These are phyloP conservation scores for Candida xiaguanensis DNA, from an alignment of 805 yeast species.

Conservation along the genomic window DNA sequence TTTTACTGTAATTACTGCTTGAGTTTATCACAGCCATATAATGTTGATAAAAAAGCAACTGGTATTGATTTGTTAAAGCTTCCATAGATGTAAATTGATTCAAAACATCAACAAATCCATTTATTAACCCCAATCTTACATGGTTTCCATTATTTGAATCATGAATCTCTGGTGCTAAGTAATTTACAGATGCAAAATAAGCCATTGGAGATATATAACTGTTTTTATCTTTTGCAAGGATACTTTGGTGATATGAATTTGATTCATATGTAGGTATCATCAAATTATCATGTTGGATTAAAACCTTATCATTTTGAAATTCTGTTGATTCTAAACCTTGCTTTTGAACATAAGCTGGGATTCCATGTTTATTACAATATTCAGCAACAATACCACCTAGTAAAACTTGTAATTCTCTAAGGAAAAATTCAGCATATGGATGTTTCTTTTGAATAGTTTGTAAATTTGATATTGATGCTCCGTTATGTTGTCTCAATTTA, in stretches of 20 bases:
- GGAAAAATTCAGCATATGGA: constrained; percentile 19
- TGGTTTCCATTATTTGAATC: constrained; percentile 12
- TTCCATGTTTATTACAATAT: constrained; percentile 17
- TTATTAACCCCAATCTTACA: constrained; percentile 23
- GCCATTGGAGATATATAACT: constrained; percentile 36
- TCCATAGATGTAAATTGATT: constrained; percentile 22
- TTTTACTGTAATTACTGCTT: background rate
- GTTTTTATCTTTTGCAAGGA: constrained; percentile 30
- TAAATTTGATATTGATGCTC: constrained; percentile 18
- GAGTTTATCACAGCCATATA: background rate
- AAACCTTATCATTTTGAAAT: constrained; percentile 20
- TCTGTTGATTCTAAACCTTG: constrained; percentile 14
- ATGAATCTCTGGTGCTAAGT: constrained; percentile 18
- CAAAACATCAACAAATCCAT: constrained; percentile 27
- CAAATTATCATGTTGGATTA: constrained; percentile 31
- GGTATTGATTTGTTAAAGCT: constrained; percentile 34
- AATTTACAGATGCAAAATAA: constrained; percentile 29
- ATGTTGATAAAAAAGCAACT: constrained; percentile 19
- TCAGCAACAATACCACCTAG: constrained; percentile 21
- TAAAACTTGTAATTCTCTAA: constrained; percentile 23
- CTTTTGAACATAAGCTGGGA: constrained; percentile 15
- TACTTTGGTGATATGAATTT: constrained; percentile 31
- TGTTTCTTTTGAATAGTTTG: constrained; percentile 3
- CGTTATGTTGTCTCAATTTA: constrained; percentile 21
- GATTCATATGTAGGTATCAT: constrained; percentile 36